A percentile compares a stretch with the other conserved stretches of the same genome.
These are phyloP conservation scores for Paraphoma sp. DNA, from an alignment of 2,329 filamentous ascomycete species.

Conservation along the genomic window DNA sequence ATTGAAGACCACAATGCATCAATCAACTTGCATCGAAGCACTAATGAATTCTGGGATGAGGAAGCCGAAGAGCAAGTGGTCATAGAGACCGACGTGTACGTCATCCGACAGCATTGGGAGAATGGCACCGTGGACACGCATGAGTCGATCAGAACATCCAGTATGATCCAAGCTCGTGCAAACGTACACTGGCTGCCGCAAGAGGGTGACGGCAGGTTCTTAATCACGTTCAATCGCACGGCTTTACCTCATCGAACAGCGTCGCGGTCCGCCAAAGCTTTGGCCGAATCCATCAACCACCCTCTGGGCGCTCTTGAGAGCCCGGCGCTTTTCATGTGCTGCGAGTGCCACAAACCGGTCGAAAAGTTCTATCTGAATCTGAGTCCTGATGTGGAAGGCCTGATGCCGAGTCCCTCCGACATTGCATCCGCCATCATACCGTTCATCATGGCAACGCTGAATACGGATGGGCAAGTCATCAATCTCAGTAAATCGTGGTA, in stretches of 20 bases:
- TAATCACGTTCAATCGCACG: constrained; percentile 7
- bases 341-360: not conserved
- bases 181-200: constrained; percentile 4
- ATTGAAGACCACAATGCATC: not conserved
- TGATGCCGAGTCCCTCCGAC: not conserved
- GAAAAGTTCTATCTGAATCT: not conserved
- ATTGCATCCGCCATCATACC: constrained; percentile 8
- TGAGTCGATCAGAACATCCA: not conserved
- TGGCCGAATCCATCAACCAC: not conserved
- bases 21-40: not conserved
- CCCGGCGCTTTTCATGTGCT: not conserved
- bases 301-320: not conserved
- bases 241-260: not conserved
- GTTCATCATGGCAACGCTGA: constrained; percentile 5
- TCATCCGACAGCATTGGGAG: not conserved
- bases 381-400: not conserved
- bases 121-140: not conserved
- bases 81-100: constrained; percentile 5
- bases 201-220: not conserved
- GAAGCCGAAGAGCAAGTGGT: not conserved
- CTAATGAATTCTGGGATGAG: constrained; percentile 11
- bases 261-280: not conserved
- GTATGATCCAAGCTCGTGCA: constrained; percentile 5
- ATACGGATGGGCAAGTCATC: constrained; percentile 8
- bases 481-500: constrained; percentile 9